These are phyloP conservation scores for Paramecium primaurelia DNA, from an alignment of 73 alveolate species.

Conservation along the genomic window DNA sequence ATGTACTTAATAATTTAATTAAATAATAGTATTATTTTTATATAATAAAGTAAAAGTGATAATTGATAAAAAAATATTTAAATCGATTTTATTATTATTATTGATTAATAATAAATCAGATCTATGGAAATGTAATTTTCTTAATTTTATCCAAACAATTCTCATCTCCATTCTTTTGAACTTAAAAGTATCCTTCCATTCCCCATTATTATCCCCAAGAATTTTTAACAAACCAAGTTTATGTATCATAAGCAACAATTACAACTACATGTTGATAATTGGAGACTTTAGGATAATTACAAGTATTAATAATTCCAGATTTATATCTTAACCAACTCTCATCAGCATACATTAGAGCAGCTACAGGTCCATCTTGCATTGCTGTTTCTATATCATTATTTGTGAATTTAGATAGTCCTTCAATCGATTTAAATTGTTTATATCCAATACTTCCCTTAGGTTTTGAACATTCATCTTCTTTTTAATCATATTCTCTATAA, in stretches of 20 bases:
- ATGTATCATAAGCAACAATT: slow-evolving; percentile 39
- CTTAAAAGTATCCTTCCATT: slow-evolving; percentile 29
- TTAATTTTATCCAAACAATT: not conserved
- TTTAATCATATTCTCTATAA: slow-evolving; percentile 7
- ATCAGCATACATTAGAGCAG: slow-evolving; percentile 27
- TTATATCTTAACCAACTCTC: slow-evolving; percentile 37
- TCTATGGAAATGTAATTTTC: not conserved
- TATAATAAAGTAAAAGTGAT: not conserved
- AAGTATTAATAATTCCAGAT: slow-evolving; percentile 1
- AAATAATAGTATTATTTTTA: not conserved
- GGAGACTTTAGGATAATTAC: not conserved
- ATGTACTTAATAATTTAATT: not conserved
- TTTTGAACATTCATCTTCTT: not conserved
- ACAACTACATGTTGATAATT: slow-evolving; percentile 44
- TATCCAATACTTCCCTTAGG: not conserved
- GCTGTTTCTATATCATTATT: not conserved
- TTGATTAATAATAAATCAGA: not conserved
- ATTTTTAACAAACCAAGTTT: not conserved
- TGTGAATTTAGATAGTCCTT: not conserved
- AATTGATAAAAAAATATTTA: not conserved
- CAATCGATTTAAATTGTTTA: not conserved
- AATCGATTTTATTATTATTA: not conserved
- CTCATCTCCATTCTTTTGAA: not conserved
- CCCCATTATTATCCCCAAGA: slow-evolving; percentile 53
- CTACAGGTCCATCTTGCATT: not conserved